Evolutionary conservation across 495 filamentous ascomycete genomes (phyloP), one percentile per base, ranked within the genome.

Genomic region (Amniculicola lignicola): DNA sequence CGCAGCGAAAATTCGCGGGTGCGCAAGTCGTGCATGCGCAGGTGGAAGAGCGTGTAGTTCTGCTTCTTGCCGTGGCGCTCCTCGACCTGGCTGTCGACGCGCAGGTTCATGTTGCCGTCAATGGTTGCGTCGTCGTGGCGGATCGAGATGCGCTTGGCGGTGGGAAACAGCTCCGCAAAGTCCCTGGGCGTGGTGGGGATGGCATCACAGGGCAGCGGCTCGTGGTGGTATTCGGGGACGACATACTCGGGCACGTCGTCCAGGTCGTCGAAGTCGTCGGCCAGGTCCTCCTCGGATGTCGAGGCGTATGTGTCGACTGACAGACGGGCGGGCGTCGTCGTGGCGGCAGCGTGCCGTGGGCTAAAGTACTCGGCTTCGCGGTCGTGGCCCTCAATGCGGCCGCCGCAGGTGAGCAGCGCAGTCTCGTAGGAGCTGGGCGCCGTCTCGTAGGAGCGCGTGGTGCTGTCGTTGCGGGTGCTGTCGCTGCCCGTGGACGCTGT

Each of bases 41-140:
- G 76, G 71, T 98, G 90, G 71, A 96, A 97, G 36, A 98, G 82
- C 38, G 87, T 93, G 33, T 95, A 79, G 43, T 84, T 81, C 59
- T 81, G 81, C 63, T 72, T 77, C 33, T 72, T 73, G 46, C 81
- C 82, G 11, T 78, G 77, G n/a, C 73, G 61, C 4, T 70, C 74
- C 28, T 75, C 72, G 35, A 89, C 80, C 49, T 85, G 76, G 14
- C 90, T 90, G 67, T 96, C 90, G 43, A 98, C 78, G 36, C 91
- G 84, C 48, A 98, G 78, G 68, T 96, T 96, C 93, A 96, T 95
- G 76, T 97, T 96, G 16, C 93, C 92, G 69, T 98, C 93, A 15
- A 85, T 68, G 2, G 93, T 95, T 29, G 88, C 79, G 71, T 96
- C 90, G 65, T 98, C 93, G 63, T 98, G 93, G 37, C 86, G 82